These are phyloP conservation scores for Ciborinia camelliae DNA, from an alignment of 2,329 filamentous ascomycete genomes.

Conservation along the genomic window DNA sequence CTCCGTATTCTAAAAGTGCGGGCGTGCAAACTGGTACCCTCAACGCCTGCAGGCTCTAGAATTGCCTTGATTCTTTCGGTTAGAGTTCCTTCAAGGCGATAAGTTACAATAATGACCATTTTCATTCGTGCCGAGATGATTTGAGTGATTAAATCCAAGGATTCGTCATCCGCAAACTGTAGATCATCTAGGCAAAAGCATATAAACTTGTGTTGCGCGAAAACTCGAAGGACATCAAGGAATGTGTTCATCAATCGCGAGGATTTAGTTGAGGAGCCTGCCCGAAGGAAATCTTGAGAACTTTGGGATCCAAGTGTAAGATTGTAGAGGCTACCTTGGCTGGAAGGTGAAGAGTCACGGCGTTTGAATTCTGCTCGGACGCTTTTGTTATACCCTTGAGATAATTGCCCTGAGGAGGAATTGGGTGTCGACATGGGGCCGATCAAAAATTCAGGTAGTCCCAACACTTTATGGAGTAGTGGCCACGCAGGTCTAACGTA, in stretches of 20 bases:
- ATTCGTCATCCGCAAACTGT: conserved; percentile 87
- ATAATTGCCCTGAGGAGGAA: conserved; percentile 22
- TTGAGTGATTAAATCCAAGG: conserved; percentile 75
- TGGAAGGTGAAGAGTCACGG: conserved; percentile 34
- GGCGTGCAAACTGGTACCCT: conserved; percentile 44
- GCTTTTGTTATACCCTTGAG: conserved; percentile 34
- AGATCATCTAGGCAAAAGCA: conserved; percentile 77
- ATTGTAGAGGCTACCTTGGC: conserved; percentile 24
- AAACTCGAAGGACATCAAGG: conserved; percentile 76
- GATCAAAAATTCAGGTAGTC: conserved; percentile 67
- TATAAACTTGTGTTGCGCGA: conserved; percentile 80
- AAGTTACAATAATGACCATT: conserved; percentile 70
- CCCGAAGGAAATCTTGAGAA: conserved; percentile 58
- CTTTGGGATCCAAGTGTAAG: conserved; percentile 45
- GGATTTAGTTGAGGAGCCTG: conserved; percentile 56
- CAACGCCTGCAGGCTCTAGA: conserved; percentile 51
- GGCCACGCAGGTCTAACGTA: conserved; percentile 64
- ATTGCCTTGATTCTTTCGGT: conserved; percentile 53
- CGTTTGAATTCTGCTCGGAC: conserved; percentile 29
- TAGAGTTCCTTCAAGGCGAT: conserved; percentile 62
- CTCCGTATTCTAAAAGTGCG: conserved; percentile 21
- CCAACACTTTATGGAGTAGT: conserved; percentile 58
- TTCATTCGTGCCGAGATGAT: conserved; percentile 76
- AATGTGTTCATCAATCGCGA: conserved; percentile 85
- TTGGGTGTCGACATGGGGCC: conserved; percentile 37